phyloP scores from a whole-genome alignment of 306 rosid species.

The Lablab purpureus region DNA sequence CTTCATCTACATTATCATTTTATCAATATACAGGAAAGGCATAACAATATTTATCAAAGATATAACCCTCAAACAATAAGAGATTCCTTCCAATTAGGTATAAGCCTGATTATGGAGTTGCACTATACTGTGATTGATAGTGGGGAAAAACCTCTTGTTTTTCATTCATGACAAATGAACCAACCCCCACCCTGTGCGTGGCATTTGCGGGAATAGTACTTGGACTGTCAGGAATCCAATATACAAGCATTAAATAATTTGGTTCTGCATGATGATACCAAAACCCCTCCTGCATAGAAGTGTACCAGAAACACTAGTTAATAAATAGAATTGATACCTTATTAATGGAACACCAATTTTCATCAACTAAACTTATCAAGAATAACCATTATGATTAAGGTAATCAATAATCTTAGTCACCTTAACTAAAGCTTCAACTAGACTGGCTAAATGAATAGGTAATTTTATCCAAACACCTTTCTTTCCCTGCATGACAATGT shows the following conservation, averaged over 20 bases:
- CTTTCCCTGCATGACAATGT: constrained; percentile 63
- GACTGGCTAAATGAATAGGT: constrained; percentile 68
- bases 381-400: constrained; percentile 1
- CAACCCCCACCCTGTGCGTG: constrained; percentile 73
- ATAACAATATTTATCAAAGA: background rate
- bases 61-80: constrained; percentile 18
- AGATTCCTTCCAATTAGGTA: constrained; percentile 15
- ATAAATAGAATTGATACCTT: constrained; percentile 13
- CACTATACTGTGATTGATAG: background rate
- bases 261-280: constrained; percentile 91
- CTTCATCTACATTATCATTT: constrained; percentile 4
- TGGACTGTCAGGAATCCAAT: constrained; percentile 69
- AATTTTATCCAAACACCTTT: constrained; percentile 78
- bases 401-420: constrained; percentile 45
- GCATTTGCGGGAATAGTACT: constrained; percentile 74
- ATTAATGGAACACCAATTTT: constrained; percentile 3
- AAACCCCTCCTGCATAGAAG: constrained; percentile 69
- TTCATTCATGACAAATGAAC: constrained; percentile 74
- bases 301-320: constrained; percentile 13
- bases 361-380: constrained; percentile 1
- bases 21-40: constrained; percentile 13
- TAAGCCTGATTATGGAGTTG: background rate
- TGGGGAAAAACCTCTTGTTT: constrained; percentile 64
- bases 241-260: constrained; percentile 72
- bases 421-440: constrained; percentile 70